Base-by-base conservation (phyloP, 1,284 basidiomycete genomes). In the Trichosporon sp. region DNA sequence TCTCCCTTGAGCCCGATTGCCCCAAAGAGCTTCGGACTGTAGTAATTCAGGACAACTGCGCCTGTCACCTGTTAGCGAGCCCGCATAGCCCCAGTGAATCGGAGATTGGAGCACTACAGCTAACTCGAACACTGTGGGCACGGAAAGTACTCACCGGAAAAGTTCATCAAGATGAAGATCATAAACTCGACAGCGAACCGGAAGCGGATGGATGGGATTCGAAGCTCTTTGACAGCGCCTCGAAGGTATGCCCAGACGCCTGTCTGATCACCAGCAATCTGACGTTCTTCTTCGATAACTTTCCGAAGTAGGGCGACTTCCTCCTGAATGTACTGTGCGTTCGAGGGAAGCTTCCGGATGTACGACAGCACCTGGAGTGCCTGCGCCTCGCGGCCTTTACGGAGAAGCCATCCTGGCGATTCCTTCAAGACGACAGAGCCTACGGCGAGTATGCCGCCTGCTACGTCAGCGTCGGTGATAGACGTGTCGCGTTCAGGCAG, bases 391-490 rank as follows among this genome's bases (percentile, higher is more conserved):
- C 81, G 79, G 15, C 84, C 84, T n/a, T 83, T 81, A 5, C 84
- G 81, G 63, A 86, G 78, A 12, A 88, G 83, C 84, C 86, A 87
- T 2, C 85, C 80, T 0, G 87, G 87, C 0, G 86, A 86, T 71
- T 88, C 87, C 42, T 80, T 78, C 23, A 87, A 75, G 74, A 86
- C 84, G 62, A 85, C 75, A 1, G 81, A 76, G n/a, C 83, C 85
- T 53, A 86, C 67, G 60, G 83, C 76, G 42, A 86, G 80, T 7
- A 87, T 44, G 1, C 85, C 70, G 3, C 85, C 44, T 47, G 11
- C 12, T 1, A 21, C 21, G 44, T 47, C 21, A 47, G 44, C 44
- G n/a, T n/a, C n/a, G n/a, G n/a, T n/a, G n/a, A n/a, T n/a, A n/a
- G n/a, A n/a, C n/a, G n/a, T 47, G 9, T n/a, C n/a, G n/a, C 42